Conservation (phyloP, 768 basidiomycete genomes). For the Dentipellis sp. region DNA sequence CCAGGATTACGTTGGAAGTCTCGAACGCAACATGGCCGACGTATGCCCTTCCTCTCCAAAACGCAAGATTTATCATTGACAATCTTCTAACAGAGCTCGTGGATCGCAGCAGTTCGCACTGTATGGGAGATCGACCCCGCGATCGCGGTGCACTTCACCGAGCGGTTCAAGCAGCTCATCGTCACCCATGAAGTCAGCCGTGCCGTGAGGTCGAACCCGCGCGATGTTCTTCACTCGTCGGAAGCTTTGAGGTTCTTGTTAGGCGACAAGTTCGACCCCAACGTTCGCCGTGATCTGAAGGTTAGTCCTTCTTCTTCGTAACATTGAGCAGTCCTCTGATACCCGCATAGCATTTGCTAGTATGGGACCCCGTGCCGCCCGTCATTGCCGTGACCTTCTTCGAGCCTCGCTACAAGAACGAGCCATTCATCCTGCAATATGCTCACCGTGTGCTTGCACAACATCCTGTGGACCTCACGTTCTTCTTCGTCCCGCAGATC, state of each 20-base stretch:
- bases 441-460: conserved; percentile 92
- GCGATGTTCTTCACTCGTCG: conserved; percentile 60
- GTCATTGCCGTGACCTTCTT: conserved; percentile 77
- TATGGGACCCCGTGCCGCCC: conserved; percentile 87
- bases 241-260: conserved; percentile 79
- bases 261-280: conserved; percentile 56
- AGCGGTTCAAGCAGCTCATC: conserved; percentile 69
- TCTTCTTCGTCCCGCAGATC: conserved; percentile 98
- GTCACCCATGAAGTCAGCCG: conserved; percentile 67
- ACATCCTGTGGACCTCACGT: conserved; percentile 89
- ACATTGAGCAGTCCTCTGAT: not conserved
- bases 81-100: conserved; percentile 36
- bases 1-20: conserved; percentile 42
- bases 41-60: conserved; percentile 29
- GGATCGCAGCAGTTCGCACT: conserved; percentile 59
- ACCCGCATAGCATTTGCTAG: conserved; percentile 58
- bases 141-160: conserved; percentile 74
- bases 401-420: conserved; percentile 72
- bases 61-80: not conserved
- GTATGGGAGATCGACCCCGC: conserved; percentile 81
- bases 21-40: conserved; percentile 52
- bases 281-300: conserved; percentile 61
- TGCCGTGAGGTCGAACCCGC: conserved; percentile 64
- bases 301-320: conserved; percentile 28
- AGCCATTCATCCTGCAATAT: conserved; percentile 88